Conservation (phyloP, 306 rosid species). For the Pueraria montana region DNA sequence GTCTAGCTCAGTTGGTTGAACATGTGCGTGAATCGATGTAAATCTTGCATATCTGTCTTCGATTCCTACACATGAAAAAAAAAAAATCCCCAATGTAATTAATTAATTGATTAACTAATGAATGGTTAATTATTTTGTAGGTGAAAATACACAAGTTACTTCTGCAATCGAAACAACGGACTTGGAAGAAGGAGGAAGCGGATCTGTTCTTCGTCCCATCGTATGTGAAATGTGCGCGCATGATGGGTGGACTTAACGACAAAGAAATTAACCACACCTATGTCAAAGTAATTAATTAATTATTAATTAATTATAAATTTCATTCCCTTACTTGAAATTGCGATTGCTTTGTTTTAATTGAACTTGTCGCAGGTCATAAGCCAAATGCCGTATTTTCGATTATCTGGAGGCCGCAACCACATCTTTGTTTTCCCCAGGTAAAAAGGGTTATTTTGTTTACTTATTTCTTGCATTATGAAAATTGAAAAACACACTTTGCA, state of each 20-base stretch:
- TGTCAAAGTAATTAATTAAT: conserved; percentile 61
- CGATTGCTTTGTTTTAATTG: conserved; percentile 20
- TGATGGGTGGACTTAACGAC: conserved; percentile 92
- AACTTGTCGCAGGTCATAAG: conserved; percentile 68
- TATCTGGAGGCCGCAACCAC: conserved; percentile 95
- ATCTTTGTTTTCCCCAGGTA: conserved; percentile 97
- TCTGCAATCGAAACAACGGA: conserved; percentile 68
- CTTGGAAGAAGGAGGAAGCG: conserved; percentile 85
- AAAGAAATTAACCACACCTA: conserved; percentile 81
- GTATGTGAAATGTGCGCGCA: conserved; percentile 86
- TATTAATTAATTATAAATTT: background rate
- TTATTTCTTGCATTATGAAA: background rate
- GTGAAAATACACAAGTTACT: conserved; percentile 94
- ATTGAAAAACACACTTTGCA: background rate
- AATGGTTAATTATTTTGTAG: conserved; percentile 50
- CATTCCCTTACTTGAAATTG: conserved; percentile 31
- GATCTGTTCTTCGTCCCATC: conserved; percentile 93
- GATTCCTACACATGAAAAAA: too few species aligned
- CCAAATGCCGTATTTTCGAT: conserved; percentile 95
- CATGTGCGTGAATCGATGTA: too few species aligned
- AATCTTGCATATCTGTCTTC: too few species aligned
- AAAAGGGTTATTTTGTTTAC: background rate
- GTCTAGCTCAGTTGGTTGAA: too few species aligned
- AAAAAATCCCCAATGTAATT: too few species aligned
- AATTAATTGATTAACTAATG: background rate